These are phyloP conservation scores for Leishmania amazonensis DNA, from an alignment of 208 protist species.

Conservation along the genomic window DNA sequence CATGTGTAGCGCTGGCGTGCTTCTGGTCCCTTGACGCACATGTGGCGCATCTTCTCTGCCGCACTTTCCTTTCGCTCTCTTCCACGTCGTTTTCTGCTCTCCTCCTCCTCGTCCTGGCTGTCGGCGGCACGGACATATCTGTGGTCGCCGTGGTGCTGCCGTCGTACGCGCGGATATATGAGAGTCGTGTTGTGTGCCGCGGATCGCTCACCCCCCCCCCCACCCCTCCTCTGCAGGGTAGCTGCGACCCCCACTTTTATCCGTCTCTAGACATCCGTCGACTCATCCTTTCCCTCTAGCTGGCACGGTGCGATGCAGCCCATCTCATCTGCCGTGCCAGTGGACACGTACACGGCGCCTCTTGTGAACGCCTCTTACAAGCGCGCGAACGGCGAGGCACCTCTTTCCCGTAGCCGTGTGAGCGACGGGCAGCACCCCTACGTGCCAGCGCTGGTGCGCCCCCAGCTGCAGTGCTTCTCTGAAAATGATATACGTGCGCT, in stretches of 20 bases:
- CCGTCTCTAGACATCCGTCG: neutral
- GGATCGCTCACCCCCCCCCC: neutral
- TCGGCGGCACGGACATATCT: neutral
- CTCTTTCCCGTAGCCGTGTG: slow-evolving; percentile 2
- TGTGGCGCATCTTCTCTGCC: neutral
- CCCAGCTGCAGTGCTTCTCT: slow-evolving; percentile 43
- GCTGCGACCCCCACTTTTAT: neutral
- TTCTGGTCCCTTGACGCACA: neutral
- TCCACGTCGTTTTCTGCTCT: neutral
- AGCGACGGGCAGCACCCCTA: neutral
- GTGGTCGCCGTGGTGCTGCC: neutral
- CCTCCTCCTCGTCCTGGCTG: neutral
- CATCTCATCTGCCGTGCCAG: slow-evolving; percentile 9
- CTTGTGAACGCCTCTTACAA: slow-evolving; percentile 22
- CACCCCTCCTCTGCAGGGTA: neutral
- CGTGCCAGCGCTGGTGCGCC: slow-evolving; percentile 48
- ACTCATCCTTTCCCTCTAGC: neutral
- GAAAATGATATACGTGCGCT: slow-evolving; percentile 41
- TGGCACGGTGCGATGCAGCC: slow-evolving; percentile 14
- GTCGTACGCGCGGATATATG: neutral
- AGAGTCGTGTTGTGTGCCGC: neutral
- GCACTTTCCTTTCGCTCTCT: neutral
- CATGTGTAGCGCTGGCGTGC: neutral
- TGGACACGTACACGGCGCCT: slow-evolving; percentile 28
- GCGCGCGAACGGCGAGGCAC: slow-evolving; percentile 24